Conservation (phyloP, 805 yeast species). For the Candida jianshihensis region DNA sequence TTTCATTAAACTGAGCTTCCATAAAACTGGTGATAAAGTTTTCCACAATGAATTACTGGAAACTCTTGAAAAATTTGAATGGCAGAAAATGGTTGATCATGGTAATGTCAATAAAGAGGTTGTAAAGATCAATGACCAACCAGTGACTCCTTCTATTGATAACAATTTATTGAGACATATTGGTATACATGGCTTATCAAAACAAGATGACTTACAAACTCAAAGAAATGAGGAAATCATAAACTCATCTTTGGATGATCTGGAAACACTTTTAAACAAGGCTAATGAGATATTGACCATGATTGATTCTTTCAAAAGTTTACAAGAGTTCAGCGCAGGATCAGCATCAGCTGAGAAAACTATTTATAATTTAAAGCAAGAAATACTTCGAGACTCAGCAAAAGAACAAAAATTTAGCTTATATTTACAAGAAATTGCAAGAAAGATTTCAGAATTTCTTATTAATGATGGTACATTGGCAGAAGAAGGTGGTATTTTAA, state of each 20-base stretch:
- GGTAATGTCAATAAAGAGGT: conserved; percentile 25
- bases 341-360: conserved; percentile 4
- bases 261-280: conserved; percentile 69
- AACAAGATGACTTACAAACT: conserved; percentile 45
- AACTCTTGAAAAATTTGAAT: conserved; percentile 41
- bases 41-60: conserved; percentile 42
- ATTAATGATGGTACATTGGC: conserved; percentile 36
- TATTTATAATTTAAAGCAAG: conserved; percentile 13
- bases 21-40: conserved; percentile 56
- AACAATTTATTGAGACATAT: conserved; percentile 19
- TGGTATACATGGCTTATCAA: conserved; percentile 71
- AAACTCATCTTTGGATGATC: conserved; percentile 64
- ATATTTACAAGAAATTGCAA: conserved; percentile 62
- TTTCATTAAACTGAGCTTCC: conserved; percentile 65
- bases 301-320: conserved; percentile 31
- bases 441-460: conserved; percentile 73
- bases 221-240: conserved; percentile 54
- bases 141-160: background rate
- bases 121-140: conserved; percentile 3
- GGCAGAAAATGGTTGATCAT: conserved; percentile 35
- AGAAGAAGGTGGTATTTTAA: conserved; percentile 50
- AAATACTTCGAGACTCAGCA: conserved; percentile 11
- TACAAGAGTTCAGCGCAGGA: conserved; percentile 5
- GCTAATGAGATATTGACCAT: conserved; percentile 66
- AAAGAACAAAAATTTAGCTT: conserved; percentile 28